A percentile compares a stretch with the other conserved stretches of the same genome.
phyloP scores from a whole-genome alignment of 1,284 basidiomycete genomes.

The Pascua sp. region DNA sequence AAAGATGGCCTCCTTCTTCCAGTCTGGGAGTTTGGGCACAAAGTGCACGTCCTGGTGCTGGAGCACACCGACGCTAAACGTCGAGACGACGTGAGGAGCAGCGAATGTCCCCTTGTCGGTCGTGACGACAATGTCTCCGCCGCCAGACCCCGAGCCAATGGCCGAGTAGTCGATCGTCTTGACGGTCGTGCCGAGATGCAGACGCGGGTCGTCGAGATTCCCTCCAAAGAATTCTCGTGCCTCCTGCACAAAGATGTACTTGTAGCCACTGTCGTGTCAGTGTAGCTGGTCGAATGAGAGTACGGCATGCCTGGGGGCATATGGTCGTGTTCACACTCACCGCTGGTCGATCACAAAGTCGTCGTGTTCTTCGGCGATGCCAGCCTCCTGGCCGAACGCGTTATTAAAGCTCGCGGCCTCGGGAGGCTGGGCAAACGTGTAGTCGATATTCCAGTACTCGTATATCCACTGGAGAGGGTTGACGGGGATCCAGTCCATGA shows the following conservation, averaged over 20 bases:
- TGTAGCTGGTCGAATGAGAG: neutral
- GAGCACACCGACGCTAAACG: slow-evolving; percentile 58
- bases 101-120: slow-evolving; percentile 52
- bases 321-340: slow-evolving; percentile 17
- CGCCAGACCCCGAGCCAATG: slow-evolving; percentile 4
- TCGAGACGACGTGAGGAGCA: slow-evolving; percentile 60
- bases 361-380: slow-evolving; percentile 16
- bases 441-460: slow-evolving; percentile 30
- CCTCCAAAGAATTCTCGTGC: slow-evolving; percentile 60
- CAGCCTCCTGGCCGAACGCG: slow-evolving; percentile 24
- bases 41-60: slow-evolving; percentile 62
- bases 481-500: slow-evolving; percentile 26
- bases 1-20: slow-evolving; percentile 64
- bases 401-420: slow-evolving; percentile 21
- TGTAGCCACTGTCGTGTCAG: slow-evolving; percentile 52
- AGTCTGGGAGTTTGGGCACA: slow-evolving; percentile 58
- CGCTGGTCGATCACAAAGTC: slow-evolving; percentile 23
- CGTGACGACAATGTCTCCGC: slow-evolving; percentile 51
- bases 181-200: slow-evolving; percentile 58
- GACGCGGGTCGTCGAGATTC: slow-evolving; percentile 54
- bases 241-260: slow-evolving; percentile 60
- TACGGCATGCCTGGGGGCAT: slow-evolving; percentile 22
- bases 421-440: slow-evolving; percentile 21
- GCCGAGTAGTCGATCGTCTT: slow-evolving; percentile 54
- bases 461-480: slow-evolving; percentile 18